Evolutionary conservation across 208 protist species (phyloP).

Genomic region (Leptomonas pyrrhocoris): DNA sequence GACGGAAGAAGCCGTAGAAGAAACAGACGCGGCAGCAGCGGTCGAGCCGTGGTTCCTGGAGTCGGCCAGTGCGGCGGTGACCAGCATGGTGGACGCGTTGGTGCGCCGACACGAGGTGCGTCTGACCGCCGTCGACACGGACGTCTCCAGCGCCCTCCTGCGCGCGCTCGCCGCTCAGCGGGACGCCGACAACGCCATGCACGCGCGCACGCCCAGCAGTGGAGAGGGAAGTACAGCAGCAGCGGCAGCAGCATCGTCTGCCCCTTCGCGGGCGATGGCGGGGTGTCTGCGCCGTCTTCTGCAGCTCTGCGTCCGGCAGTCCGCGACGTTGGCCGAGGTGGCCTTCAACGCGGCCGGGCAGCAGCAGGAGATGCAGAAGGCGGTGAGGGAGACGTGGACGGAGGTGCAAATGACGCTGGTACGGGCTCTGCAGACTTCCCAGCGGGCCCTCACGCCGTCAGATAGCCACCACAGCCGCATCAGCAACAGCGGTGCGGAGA

Average conservation of each 20-base stretch:
- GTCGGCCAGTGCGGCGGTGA: slow-evolving; percentile 21
- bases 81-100: slow-evolving; percentile 30
- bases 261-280: slow-evolving; percentile 15
- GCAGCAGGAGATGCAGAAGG: slow-evolving; percentile 29
- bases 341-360: slow-evolving; percentile 25
- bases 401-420: slow-evolving; percentile 30
- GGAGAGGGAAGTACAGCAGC: not conserved
- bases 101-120: slow-evolving; percentile 29
- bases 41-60: slow-evolving; percentile 20
- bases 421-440: slow-evolving; percentile 27
- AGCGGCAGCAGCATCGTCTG: not conserved
- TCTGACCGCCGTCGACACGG: slow-evolving; percentile 25
- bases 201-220: too few species aligned
- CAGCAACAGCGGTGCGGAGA: not conserved
- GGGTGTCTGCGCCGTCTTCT: slow-evolving; percentile 30
- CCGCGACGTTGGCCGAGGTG: slow-evolving; percentile 25
- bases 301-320: slow-evolving; percentile 35
- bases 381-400: slow-evolving; percentile 35
- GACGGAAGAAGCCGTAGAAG: not conserved
- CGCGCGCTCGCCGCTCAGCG: slow-evolving; percentile 26
- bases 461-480: not conserved
- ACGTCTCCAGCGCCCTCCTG: slow-evolving; percentile 24
- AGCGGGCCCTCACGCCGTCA: not conserved
- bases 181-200: slow-evolving; percentile 9
- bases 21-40: not conserved